Conservation (phyloP, 139 green algal species). For the Coelastrella sp. region DNA sequence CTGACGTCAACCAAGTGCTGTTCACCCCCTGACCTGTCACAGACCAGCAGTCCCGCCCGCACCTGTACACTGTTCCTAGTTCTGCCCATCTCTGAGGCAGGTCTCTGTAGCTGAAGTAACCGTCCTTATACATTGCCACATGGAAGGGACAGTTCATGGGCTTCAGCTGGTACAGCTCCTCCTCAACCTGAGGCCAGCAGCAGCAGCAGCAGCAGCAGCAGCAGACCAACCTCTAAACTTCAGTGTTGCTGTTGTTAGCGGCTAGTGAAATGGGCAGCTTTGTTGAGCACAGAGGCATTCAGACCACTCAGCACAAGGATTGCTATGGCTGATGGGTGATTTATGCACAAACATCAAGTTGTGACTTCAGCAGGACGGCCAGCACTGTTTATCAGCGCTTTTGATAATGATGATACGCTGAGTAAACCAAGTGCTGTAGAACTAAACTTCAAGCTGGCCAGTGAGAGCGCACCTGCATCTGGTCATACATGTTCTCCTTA, state of each 20-base stretch:
- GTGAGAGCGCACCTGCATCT: constrained; percentile 71
- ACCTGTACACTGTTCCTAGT: constrained; percentile 97
- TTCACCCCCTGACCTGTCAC: not conserved
- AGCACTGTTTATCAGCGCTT: no score
- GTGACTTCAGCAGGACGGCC: no score
- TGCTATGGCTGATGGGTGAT: no score
- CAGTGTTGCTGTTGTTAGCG: not conserved
- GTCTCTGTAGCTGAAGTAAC: constrained; percentile 80
- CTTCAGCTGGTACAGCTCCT: constrained; percentile 95
- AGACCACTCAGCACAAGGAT: no score
- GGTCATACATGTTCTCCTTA: constrained; percentile 96
- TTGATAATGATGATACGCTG: no score
- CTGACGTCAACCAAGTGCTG: no score
- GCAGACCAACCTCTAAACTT: not conserved
- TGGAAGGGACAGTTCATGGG: constrained; percentile 99
- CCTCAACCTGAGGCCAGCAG: constrained; percentile 79
- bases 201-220: not conserved
- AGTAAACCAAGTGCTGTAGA: not conserved
- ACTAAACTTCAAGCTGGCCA: not conserved
- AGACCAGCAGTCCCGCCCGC: not conserved
- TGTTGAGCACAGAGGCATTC: no score
- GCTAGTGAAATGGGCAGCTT: not conserved
- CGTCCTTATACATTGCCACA: constrained; percentile 92
- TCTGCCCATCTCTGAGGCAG: constrained; percentile 95
- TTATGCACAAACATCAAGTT: no score